Percentiles rank a stretch among this genome's conserved stretches.
These are phyloP conservation scores for Globisporangium sylvaticum DNA, from an alignment of 352 stramenopile species.

Conservation along the genomic window DNA sequence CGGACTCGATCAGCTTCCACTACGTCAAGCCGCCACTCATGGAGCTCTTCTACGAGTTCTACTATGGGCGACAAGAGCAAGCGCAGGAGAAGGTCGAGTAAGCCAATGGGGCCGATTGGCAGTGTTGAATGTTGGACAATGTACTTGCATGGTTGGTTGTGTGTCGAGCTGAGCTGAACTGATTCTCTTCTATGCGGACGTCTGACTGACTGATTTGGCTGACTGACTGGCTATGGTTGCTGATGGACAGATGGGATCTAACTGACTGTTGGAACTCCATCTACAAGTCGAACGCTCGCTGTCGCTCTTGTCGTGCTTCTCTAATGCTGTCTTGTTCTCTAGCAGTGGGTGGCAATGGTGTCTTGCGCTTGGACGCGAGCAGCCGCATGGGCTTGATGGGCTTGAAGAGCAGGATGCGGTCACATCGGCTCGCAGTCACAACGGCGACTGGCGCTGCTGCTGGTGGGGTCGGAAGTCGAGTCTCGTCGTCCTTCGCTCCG, in stretches of 20 bases:
- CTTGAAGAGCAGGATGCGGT: conserved; percentile 9
- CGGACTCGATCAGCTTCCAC: conserved; percentile 80
- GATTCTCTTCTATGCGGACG: background rate
- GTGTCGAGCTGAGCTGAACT: background rate
- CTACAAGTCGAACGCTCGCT: background rate
- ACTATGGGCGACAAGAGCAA: conserved; percentile 31
- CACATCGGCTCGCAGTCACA: background rate
- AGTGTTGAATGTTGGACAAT: background rate
- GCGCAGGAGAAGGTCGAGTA: background rate
- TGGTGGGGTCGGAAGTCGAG: background rate
- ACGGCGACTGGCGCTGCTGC: background rate
- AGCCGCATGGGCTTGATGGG: conserved; percentile 7
- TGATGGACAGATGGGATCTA: background rate
- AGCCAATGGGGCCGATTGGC: background rate
- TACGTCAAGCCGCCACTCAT: conserved; percentile 85
- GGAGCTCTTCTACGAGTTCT: conserved; percentile 83
- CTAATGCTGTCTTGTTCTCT: background rate
- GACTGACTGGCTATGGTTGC: background rate
- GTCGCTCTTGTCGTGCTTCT: background rate
- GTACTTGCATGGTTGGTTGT: background rate
- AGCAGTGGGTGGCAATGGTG: background rate
- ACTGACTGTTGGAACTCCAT: background rate
- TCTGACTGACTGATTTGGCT: too few relatives aligned
- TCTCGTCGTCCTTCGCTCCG: background rate
- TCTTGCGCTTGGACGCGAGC: conserved; percentile 2